Percentiles rank a stretch among this genome's conserved stretches.
phyloP scores from a whole-genome alignment of 495 filamentous ascomycete genomes.

The Lophiotrema nucula region DNA sequence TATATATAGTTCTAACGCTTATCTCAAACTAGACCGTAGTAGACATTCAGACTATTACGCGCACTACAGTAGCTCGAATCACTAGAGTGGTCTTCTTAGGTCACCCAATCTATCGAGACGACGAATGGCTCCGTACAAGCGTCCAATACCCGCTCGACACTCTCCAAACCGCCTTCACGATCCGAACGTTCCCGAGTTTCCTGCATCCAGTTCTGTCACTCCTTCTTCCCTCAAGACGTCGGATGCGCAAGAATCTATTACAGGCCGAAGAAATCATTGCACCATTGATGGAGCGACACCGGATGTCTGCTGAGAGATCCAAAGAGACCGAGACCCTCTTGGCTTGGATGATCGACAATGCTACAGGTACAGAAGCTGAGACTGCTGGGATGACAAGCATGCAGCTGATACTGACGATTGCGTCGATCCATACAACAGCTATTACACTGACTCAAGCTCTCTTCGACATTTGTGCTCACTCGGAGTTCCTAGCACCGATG shows the following conservation, averaged over 20 bases:
- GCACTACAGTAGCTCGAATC: slow-evolving; percentile 25
- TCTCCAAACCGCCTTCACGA: slow-evolving; percentile 14
- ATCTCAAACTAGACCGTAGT: slow-evolving; percentile 22
- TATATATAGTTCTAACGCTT: background rate
- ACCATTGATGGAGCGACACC: slow-evolving; percentile 16
- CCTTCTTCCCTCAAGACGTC: slow-evolving; percentile 5
- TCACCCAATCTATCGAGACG: slow-evolving; percentile 15
- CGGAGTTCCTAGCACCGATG: slow-evolving; percentile 48
- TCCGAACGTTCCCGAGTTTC: slow-evolving; percentile 18
- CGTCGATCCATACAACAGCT: slow-evolving; percentile 26
- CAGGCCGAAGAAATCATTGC: slow-evolving; percentile 17
- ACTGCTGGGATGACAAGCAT: slow-evolving; percentile 6
- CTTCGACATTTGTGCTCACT: slow-evolving; percentile 51
- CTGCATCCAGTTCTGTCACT: slow-evolving; percentile 18
- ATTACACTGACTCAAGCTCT: slow-evolving; percentile 18
- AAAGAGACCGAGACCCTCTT: slow-evolving; percentile 17
- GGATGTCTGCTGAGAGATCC: background rate
- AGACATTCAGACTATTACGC: slow-evolving; percentile 21
- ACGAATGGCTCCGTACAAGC: slow-evolving; percentile 19
- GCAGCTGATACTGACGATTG: slow-evolving; percentile 22
- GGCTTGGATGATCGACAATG: slow-evolving; percentile 30
- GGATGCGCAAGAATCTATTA: slow-evolving; percentile 4
- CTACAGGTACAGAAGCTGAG: slow-evolving; percentile 8
- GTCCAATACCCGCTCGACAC: slow-evolving; percentile 18
- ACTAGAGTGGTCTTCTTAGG: slow-evolving; percentile 20